phyloP scores from a whole-genome alignment of 31 red algal species.

The Asparagopsis taxiformis region DNA sequence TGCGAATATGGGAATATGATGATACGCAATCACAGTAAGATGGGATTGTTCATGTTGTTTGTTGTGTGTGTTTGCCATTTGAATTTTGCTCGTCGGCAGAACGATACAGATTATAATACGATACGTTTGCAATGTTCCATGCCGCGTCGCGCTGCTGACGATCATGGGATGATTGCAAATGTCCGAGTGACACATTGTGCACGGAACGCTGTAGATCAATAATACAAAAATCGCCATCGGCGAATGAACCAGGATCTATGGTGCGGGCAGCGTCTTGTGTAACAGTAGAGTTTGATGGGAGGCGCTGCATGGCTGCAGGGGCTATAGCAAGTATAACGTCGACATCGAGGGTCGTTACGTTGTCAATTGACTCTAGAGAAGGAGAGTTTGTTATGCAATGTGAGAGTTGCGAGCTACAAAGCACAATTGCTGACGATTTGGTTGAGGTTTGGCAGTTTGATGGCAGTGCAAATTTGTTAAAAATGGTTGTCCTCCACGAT shows the following conservation, averaged over 20 bases:
- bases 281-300: slow-evolving; percentile 32
- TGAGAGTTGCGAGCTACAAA: slow-evolving; percentile 61
- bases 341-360: slow-evolving; percentile 8
- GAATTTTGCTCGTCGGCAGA: no score
- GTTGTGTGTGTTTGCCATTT: no score
- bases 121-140: no score
- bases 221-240: slow-evolving; percentile 61
- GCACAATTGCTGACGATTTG: slow-evolving; percentile 44
- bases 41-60: no score
- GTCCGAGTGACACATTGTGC: no score
- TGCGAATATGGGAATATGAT: slow-evolving; percentile 69
- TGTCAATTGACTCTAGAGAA: slow-evolving; percentile 35
- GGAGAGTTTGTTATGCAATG: slow-evolving; percentile 25
- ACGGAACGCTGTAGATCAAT: slow-evolving; percentile 35
- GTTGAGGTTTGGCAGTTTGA: slow-evolving; percentile 23
- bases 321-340: slow-evolving; percentile 60
- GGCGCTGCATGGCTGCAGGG: slow-evolving; percentile 65
- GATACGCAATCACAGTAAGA: no score
- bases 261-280: slow-evolving; percentile 28
- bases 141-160: no score
- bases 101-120: no score
- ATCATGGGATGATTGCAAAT: no score
- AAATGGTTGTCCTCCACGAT: slow-evolving; percentile 50
- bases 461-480: slow-evolving; percentile 40
- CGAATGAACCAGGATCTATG: slow-evolving; percentile 50